Evolutionary conservation across 2,329 filamentous ascomycete species (phyloP).

Genomic region (Sclerotinia spermophila): DNA sequence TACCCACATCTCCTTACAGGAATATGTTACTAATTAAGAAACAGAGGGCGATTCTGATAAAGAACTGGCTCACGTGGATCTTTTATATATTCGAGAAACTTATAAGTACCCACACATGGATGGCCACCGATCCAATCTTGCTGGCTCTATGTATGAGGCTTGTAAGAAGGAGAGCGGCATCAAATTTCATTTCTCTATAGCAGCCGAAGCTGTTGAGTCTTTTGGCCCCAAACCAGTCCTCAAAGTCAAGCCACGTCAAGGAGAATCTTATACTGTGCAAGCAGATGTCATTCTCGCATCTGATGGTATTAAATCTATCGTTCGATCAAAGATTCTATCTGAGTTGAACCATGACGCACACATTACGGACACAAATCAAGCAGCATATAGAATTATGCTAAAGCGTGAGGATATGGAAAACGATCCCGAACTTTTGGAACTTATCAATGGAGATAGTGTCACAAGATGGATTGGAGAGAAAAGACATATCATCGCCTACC

Average conservation of each 20-base stretch:
- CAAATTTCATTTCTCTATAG: slow-evolving; percentile 63
- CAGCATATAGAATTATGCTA: slow-evolving; percentile 76
- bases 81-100: slow-evolving; percentile 60
- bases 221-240: slow-evolving; percentile 60
- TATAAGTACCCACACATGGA: slow-evolving; percentile 64
- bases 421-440: slow-evolving; percentile 55
- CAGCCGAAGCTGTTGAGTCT: slow-evolving; percentile 52
- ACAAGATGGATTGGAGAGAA: slow-evolving; percentile 73
- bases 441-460: slow-evolving; percentile 63
- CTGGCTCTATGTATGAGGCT: slow-evolving; percentile 65
- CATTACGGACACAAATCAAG: slow-evolving; percentile 68
- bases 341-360: slow-evolving; percentile 43
- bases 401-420: slow-evolving; percentile 61
- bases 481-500: slow-evolving; percentile 75
- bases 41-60: slow-evolving; percentile 62
- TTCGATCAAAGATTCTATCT: slow-evolving; percentile 52
- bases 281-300: slow-evolving; percentile 51
- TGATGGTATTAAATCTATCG: slow-evolving; percentile 54
- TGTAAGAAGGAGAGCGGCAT: slow-evolving; percentile 61
- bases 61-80: slow-evolving; percentile 67
- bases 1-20: neutral
- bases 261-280: slow-evolving; percentile 47
- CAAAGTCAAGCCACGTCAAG: slow-evolving; percentile 54
- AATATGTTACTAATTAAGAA: neutral
- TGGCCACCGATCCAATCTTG: slow-evolving; percentile 70